Conservation (phyloP, 2,329 filamentous ascomycete species). For the Escovopsis sp. region DNA sequence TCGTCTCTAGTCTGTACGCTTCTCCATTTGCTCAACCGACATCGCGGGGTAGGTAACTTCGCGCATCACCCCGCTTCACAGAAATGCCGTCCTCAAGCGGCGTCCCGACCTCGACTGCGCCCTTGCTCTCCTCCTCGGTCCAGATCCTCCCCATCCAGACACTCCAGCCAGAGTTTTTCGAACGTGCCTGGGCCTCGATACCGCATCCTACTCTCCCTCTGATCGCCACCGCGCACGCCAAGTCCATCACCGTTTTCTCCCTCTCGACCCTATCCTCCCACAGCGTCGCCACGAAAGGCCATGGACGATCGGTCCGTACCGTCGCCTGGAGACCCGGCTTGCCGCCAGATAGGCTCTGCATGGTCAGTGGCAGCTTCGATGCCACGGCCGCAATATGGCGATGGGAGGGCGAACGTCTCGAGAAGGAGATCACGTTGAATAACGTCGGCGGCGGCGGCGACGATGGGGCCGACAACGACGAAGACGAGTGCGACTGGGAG, state of each 20-base stretch:
- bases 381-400: constrained; percentile 78
- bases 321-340: constrained; percentile 75
- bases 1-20: no score
- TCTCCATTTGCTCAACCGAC: no score
- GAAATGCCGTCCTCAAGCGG: constrained; percentile 13
- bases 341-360: constrained; percentile 48
- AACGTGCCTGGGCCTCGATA: constrained; percentile 72
- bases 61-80: constrained; percentile 2
- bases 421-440: constrained; percentile 26
- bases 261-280: constrained; percentile 67
- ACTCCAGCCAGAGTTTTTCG: constrained; percentile 42
- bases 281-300: constrained; percentile 69
- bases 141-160: constrained; percentile 31
- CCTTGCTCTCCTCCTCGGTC: constrained; percentile 5
- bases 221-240: constrained; percentile 76
- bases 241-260: constrained; percentile 79
- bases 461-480: constrained; percentile 39
- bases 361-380: constrained; percentile 90
- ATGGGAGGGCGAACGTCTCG: constrained; percentile 38
- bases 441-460: constrained; percentile 1
- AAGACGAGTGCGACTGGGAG: constrained; percentile 72
- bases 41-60: no score
- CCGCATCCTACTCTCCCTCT: constrained; percentile 81
- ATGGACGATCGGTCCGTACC: constrained; percentile 77
- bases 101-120: background rate